These are phyloP conservation scores for Kingdonia uniflora DNA, from an alignment of 164 flowering plant genomes.

Conservation along the genomic window DNA sequence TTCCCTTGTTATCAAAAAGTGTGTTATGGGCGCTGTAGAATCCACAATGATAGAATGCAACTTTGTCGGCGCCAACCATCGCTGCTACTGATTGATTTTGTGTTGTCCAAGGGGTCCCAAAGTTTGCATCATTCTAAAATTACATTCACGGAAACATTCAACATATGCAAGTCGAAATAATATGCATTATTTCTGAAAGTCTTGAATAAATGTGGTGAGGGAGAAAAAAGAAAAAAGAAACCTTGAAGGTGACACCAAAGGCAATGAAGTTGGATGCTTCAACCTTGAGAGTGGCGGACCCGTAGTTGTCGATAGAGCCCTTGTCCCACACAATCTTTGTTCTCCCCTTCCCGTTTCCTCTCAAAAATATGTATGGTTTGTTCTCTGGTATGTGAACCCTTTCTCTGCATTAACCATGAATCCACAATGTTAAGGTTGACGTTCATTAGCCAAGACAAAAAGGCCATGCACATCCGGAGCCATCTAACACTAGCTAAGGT, in stretches of 20 bases:
- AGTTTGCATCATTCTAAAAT: constrained; percentile 69
- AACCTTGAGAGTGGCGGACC: constrained; percentile 66
- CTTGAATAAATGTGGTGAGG: too few species aligned
- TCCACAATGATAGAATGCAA: constrained; percentile 78
- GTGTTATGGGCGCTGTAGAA: constrained; percentile 81
- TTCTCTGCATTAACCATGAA: too few species aligned
- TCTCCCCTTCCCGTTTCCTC: constrained; percentile 83
- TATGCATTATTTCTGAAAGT: too few species aligned
- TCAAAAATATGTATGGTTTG: constrained; percentile 75
- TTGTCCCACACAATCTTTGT: constrained; percentile 45
- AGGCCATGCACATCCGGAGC: too few species aligned
- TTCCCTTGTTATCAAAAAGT: constrained; percentile 62
- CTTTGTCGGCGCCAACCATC: constrained; percentile 63
- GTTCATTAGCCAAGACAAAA: too few species aligned
- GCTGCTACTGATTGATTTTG: constrained; percentile 77
- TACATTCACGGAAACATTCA: too few species aligned
- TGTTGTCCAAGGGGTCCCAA: constrained; percentile 32
- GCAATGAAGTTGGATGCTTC: constrained; percentile 55
- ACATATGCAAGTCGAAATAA: too few species aligned
- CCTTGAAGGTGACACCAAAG: constrained; percentile 87
- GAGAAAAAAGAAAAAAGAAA: constrained; percentile 11
- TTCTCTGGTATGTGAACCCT: constrained; percentile 54
- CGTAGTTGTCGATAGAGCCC: constrained; percentile 36
- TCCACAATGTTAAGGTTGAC: too few species aligned
- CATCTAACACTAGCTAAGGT: too few species aligned